These are phyloP conservation scores for Solanum bulbocastanum DNA, from an alignment of 257 asterid species.

Conservation along the genomic window DNA sequence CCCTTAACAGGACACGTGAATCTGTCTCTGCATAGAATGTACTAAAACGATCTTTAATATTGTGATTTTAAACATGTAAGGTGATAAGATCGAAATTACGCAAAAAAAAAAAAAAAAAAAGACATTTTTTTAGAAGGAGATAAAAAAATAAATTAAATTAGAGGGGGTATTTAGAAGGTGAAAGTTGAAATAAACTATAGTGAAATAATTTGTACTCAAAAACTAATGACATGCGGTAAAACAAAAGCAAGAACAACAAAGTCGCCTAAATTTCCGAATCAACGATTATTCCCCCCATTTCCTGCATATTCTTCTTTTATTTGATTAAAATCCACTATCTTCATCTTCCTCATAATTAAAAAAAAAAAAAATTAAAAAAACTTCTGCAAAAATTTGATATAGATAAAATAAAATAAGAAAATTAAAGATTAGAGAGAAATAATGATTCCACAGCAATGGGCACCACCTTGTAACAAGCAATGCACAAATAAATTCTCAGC, in stretches of 20 bases:
- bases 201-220: neutral
- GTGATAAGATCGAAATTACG: neutral
- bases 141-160: too few relatives aligned
- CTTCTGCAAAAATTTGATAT: neutral
- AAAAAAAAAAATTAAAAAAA: neutral
- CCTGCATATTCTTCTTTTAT: neutral
- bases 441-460: conserved; percentile 63
- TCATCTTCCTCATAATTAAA: neutral
- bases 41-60: too few relatives aligned
- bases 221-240: neutral
- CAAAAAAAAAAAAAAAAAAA: too few relatives aligned
- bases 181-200: neutral
- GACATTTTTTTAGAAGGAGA: too few relatives aligned
- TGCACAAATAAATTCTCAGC: conserved; percentile 73
- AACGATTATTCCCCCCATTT: neutral
- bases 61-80: neutral
- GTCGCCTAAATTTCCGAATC: neutral
- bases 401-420: neutral
- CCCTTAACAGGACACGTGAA: neutral
- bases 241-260: neutral
- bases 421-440: neutral
- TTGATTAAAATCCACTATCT: neutral
- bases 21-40: too few relatives aligned
- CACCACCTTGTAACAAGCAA: conserved; percentile 73
- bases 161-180: neutral